These are phyloP conservation scores for Cucurbita pepo DNA, from an alignment of 306 rosid genomes.

Conservation along the genomic window DNA sequence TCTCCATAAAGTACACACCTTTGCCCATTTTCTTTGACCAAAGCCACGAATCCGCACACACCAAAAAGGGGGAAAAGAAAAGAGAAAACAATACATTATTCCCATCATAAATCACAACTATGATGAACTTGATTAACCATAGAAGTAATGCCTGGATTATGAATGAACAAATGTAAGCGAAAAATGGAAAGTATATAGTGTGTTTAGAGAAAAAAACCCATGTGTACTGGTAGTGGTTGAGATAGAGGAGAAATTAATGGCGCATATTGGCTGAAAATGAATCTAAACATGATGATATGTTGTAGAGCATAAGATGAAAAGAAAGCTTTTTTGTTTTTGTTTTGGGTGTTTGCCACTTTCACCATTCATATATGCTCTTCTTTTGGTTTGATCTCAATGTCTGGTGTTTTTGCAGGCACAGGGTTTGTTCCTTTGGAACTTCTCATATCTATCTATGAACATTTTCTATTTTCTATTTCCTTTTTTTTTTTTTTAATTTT, in stretches of 20 bases:
- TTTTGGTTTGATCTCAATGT: neutral
- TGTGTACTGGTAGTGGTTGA: too few relatives aligned
- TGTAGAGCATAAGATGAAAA: neutral
- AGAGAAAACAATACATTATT: too few relatives aligned
- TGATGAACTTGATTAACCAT: neutral
- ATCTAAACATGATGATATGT: neutral
- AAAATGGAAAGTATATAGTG: neutral
- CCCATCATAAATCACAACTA: neutral
- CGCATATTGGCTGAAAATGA: neutral
- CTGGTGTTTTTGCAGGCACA: neutral
- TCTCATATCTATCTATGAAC: too few relatives aligned
- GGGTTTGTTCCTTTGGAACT: neutral
- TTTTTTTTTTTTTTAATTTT: too few relatives aligned
- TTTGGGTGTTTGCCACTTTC: neutral
- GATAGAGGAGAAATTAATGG: neutral
- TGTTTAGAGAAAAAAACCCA: neutral
- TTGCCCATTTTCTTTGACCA: constrained; percentile 2
- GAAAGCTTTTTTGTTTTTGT: neutral
- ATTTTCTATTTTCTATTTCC: too few relatives aligned
- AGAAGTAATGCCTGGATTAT: too few relatives aligned
- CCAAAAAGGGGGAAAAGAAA: too few relatives aligned
- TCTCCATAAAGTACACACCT: neutral
- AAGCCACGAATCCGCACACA: neutral
- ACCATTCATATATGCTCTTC: neutral
- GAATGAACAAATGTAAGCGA: neutral